These are phyloP conservation scores for Paecilomyces fulvus DNA, from an alignment of 2,329 filamentous ascomycete species.

Conservation along the genomic window DNA sequence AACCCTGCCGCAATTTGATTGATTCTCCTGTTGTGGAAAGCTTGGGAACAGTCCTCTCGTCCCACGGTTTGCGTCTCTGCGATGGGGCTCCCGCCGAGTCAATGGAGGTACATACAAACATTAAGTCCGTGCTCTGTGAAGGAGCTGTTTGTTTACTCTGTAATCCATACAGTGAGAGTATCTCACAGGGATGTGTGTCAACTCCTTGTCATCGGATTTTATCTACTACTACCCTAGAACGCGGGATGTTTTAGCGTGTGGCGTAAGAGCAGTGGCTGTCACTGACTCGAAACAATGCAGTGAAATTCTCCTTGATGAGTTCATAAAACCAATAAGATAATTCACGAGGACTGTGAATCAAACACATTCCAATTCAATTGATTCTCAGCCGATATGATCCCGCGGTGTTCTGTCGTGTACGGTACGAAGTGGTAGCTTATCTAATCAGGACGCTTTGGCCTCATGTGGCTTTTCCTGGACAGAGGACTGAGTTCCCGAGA, in stretches of 20 bases:
- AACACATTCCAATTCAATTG: neutral
- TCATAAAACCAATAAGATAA: neutral
- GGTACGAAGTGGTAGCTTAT: neutral
- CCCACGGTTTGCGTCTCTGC: neutral
- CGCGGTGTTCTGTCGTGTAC: neutral
- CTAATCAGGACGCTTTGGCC: constrained; percentile 6
- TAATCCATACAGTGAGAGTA: too few species aligned
- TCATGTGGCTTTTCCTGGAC: constrained; percentile 24
- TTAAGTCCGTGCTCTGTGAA: too few species aligned
- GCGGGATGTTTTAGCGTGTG: neutral
- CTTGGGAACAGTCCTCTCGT: neutral
- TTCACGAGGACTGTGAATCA: neutral
- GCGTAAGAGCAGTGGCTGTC: neutral
- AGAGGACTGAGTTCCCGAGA: constrained; percentile 4
- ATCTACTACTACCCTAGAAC: neutral
- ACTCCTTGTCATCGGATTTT: too few species aligned
- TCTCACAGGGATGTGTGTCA: too few species aligned
- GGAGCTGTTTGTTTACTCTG: too few species aligned
- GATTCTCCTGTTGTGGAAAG: neutral
- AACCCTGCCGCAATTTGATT: neutral
- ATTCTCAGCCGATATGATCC: neutral
- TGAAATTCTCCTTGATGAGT: neutral
- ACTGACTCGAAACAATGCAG: neutral
- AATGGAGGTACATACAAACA: too few species aligned
- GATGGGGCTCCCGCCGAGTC: neutral